Conservation (phyloP, 768 basidiomycete species). For the Boletales sp. region DNA sequence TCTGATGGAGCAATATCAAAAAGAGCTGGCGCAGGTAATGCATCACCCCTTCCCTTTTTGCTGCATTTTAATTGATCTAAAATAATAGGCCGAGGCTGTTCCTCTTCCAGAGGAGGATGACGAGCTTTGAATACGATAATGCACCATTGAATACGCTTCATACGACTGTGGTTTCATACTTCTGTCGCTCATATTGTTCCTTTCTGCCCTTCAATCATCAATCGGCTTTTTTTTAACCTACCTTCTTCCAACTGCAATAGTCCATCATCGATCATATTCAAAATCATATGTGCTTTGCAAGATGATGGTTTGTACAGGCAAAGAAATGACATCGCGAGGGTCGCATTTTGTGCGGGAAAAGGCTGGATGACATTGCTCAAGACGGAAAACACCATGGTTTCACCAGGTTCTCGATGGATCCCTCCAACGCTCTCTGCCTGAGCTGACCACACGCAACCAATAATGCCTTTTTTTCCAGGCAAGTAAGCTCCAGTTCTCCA, state of each 20-base stretch:
- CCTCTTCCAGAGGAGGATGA: slow-evolving; percentile 99
- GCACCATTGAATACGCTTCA: slow-evolving; percentile 17
- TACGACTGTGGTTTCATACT: slow-evolving; percentile 20
- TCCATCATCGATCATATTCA: slow-evolving; percentile 22
- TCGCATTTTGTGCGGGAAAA: not conserved
- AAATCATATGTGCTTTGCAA: slow-evolving; percentile 10
- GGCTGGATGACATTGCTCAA: not conserved
- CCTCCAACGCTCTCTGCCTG: slow-evolving; percentile 3
- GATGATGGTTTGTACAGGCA: not conserved
- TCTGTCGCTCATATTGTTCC: slow-evolving; percentile 17
- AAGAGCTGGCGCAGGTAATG: slow-evolving; percentile 67
- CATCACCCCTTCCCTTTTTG: not conserved
- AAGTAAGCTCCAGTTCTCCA: slow-evolving; percentile 13
- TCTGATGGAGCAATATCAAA: slow-evolving; percentile 77
- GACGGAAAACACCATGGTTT: not conserved
- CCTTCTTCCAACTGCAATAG: slow-evolving; percentile 24
- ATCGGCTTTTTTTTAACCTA: slow-evolving; percentile 10
- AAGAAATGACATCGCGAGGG: slow-evolving; percentile 5
- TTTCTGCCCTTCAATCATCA: slow-evolving; percentile 16
- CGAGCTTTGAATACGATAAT: slow-evolving; percentile 51
- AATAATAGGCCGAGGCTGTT: slow-evolving; percentile 71
- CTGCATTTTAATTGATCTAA: slow-evolving; percentile 6
- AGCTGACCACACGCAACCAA: slow-evolving; percentile 8
- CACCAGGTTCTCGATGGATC: not conserved
- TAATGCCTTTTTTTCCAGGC: slow-evolving; percentile 18